These are phyloP conservation scores for Mortierella sp. DNA, from an alignment of 371 early-diverging fungal species.

Conservation along the genomic window DNA sequence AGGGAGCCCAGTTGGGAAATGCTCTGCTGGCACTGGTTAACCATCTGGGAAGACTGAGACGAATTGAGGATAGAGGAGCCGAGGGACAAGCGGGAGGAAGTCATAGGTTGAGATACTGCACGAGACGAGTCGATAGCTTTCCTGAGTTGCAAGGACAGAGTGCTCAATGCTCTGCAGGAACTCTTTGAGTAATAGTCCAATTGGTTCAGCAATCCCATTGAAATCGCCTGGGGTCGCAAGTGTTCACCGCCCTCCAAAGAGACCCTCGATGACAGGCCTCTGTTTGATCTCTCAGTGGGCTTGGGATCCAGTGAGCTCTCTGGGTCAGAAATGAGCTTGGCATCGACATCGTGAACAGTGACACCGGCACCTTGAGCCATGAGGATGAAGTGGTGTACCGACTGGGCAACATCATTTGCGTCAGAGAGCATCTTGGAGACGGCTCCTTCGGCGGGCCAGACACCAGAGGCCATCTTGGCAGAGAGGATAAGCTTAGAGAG, in stretches of 20 bases:
- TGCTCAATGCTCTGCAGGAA: conserved; percentile 37
- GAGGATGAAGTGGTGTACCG: conserved; percentile 83
- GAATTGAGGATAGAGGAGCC: conserved; percentile 50
- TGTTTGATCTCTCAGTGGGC: conserved; percentile 29
- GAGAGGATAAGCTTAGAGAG: conserved; percentile 88
- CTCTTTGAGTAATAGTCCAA: conserved; percentile 47
- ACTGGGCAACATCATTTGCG: conserved; percentile 78
- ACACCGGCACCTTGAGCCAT: conserved; percentile 84
- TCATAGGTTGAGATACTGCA: conserved; percentile 3
- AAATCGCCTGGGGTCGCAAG: conserved; percentile 6
- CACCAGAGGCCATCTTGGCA: conserved; percentile 85
- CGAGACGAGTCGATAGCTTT: conserved; percentile 36
- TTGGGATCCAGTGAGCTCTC: conserved; percentile 32
- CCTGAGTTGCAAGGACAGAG: conserved; percentile 29
- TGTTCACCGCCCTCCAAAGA: conserved; percentile 23
- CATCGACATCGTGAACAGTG: conserved; percentile 66
- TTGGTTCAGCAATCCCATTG: conserved; percentile 28
- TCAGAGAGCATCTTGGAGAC: conserved; percentile 74
- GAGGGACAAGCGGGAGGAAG: conserved; percentile 36
- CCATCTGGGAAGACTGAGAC: conserved; percentile 54
- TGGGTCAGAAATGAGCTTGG: conserved; percentile 56
- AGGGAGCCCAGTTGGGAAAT: conserved; percentile 53
- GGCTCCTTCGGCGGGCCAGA: conserved; percentile 89
- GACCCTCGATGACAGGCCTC: conserved; percentile 35
- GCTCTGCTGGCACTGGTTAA: conserved; percentile 54